These are phyloP conservation scores for Botryobasidium botryosum DNA, from an alignment of 768 basidiomycete genomes.

Conservation along the genomic window DNA sequence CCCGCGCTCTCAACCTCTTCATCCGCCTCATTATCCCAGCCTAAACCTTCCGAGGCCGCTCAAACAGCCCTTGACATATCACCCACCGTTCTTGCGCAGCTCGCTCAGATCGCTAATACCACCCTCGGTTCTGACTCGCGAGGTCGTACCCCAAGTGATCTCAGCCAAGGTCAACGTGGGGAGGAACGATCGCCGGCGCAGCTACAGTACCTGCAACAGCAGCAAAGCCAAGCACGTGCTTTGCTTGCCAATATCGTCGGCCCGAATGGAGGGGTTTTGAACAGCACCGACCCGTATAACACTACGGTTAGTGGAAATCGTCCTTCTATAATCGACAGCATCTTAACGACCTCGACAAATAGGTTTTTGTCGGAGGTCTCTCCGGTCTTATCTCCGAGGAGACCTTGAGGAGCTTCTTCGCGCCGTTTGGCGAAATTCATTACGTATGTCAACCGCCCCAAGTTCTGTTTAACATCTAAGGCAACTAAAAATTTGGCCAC, in stretches of 20 bases:
- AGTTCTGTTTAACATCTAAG: conserved; percentile 1
- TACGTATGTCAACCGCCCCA: conserved; percentile 38
- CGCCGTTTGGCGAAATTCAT: conserved; percentile 85
- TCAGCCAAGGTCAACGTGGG: too few species aligned
- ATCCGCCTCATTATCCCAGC: too few species aligned
- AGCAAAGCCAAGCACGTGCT: conserved; percentile 66
- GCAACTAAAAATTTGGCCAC: not conserved
- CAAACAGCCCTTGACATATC: too few species aligned
- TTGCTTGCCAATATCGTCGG: conserved; percentile 72
- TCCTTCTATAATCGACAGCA: not conserved
- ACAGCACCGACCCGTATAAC: conserved; percentile 85
- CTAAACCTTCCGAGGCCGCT: too few species aligned
- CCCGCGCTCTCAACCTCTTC: too few species aligned
- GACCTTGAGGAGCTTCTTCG: conserved; percentile 76
- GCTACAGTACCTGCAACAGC: too few species aligned
- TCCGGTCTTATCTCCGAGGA: conserved; percentile 83
- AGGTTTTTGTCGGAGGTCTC: conserved; percentile 69
- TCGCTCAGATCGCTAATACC: too few species aligned
- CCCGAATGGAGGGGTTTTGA: conserved; percentile 47
- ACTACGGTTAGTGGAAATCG: conserved; percentile 45
- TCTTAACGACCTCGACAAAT: not conserved
- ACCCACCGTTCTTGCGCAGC: too few species aligned
- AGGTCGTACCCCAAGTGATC: too few species aligned
- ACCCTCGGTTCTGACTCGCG: too few species aligned
- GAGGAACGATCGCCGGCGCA: too few species aligned